Conservation (phyloP, 805 yeast species). For the Starmerella floricola region DNA sequence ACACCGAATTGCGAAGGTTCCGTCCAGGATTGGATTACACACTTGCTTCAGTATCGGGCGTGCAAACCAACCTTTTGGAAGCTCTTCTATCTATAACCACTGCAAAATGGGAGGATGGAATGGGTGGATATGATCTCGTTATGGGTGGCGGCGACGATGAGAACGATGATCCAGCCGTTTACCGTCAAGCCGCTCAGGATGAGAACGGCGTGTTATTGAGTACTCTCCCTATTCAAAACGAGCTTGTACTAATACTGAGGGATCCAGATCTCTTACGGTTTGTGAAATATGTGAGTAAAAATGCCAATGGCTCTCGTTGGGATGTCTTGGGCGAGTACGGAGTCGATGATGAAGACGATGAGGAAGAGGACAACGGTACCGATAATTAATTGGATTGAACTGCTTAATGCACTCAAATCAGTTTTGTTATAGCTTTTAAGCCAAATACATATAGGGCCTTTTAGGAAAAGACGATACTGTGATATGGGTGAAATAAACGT, state of each 20-base stretch:
- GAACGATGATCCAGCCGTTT: conserved; percentile 74
- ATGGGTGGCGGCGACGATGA: conserved; percentile 43
- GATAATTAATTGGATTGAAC: too few species aligned
- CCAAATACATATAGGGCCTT: too few species aligned
- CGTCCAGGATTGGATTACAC: conserved; percentile 93
- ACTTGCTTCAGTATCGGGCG: conserved; percentile 56
- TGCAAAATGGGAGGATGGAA: conserved; percentile 68
- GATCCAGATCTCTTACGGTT: conserved; percentile 83
- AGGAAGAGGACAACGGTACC: not conserved
- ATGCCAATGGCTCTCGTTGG: conserved; percentile 88
- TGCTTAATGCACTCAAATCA: too few species aligned
- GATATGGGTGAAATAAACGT: too few species aligned
- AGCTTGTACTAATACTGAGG: conserved; percentile 60
- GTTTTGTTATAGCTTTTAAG: too few species aligned
- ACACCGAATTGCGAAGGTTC: conserved; percentile 67
- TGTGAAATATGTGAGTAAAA: conserved; percentile 78
- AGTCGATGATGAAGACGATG: conserved; percentile 39
- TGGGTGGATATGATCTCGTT: conserved; percentile 89
- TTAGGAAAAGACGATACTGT: too few species aligned
- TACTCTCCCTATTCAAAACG: conserved; percentile 74
- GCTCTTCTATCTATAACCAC: conserved; percentile 79
- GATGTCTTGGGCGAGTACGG: conserved; percentile 76
- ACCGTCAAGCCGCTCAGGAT: conserved; percentile 42
- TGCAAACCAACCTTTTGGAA: conserved; percentile 44
- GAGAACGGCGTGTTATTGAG: conserved; percentile 71